Evolutionary conservation across 2,329 filamentous ascomycete species (phyloP).

Genomic region (Incumbomyces lentus): DNA sequence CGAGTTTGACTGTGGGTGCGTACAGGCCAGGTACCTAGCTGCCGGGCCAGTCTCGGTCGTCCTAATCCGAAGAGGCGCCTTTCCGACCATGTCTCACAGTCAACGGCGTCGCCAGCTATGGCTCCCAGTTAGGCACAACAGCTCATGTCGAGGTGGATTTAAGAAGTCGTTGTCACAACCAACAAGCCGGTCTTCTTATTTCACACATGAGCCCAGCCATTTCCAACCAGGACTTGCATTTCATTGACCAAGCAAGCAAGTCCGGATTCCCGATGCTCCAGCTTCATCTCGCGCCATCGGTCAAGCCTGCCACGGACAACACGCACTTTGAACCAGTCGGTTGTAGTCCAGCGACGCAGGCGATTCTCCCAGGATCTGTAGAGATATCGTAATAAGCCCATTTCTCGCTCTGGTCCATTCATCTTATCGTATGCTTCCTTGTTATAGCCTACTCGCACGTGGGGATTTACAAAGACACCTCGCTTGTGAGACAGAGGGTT

Average conservation of each 20-base stretch:
- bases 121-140: too few species aligned
- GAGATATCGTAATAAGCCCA: constrained; percentile 1
- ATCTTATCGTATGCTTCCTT: constrained; percentile 16
- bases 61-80: too few species aligned
- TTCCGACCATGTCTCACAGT: too few species aligned
- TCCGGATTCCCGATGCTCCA: constrained; percentile 3
- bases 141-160: too few species aligned
- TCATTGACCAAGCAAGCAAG: constrained; percentile 12
- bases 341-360: background rate
- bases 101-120: too few species aligned
- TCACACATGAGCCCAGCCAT: constrained; percentile 16
- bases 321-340: constrained; percentile 6
- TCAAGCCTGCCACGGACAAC: background rate
- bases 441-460: constrained; percentile 29
- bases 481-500: constrained; percentile 24
- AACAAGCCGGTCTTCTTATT: background rate
- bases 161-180: too few species aligned
- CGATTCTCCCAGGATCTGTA: constrained; percentile 5
- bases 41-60: too few species aligned
- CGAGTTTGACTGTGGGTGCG: too few species aligned
- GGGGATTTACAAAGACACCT: constrained; percentile 29
- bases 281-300: background rate
- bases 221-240: constrained; percentile 14
- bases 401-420: background rate
- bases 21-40: too few species aligned